Percentiles rank a stretch among this genome's conserved stretches.
Conservation (phyloP, 2,329 filamentous ascomycete genomes). For the Colletotrichum salicis region DNA sequence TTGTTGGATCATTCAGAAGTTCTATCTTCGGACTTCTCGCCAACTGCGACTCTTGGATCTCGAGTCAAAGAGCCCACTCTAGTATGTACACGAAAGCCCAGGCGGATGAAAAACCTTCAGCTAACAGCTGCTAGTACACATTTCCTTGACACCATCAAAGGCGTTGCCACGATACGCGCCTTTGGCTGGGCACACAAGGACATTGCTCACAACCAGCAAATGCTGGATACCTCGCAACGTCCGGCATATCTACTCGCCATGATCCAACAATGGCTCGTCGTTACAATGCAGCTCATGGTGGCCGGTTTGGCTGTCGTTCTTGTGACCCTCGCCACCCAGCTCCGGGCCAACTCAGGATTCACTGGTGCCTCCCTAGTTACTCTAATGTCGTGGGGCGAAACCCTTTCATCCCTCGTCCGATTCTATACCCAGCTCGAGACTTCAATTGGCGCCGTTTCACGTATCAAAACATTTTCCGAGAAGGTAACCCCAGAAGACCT, state of each 20-base stretch:
- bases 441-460: slow-evolving; percentile 37
- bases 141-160: slow-evolving; percentile 63
- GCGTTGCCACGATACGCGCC: slow-evolving; percentile 62
- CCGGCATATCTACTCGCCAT: slow-evolving; percentile 65
- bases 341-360: slow-evolving; percentile 45
- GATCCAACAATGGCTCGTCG: slow-evolving; percentile 65
- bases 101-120: neutral
- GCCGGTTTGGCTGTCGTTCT: slow-evolving; percentile 57
- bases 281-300: slow-evolving; percentile 60
- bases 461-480: slow-evolving; percentile 38
- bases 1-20: slow-evolving; percentile 60
- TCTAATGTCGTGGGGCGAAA: slow-evolving; percentile 47
- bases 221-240: slow-evolving; percentile 62
- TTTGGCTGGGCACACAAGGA: slow-evolving; percentile 61
- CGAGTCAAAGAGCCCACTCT: slow-evolving; percentile 65
- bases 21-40: slow-evolving; percentile 67
- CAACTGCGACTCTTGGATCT: slow-evolving; percentile 67
- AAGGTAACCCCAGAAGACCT: slow-evolving; percentile 32
- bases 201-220: slow-evolving; percentile 53
- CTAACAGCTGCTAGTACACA: slow-evolving; percentile 44
- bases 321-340: slow-evolving; percentile 57
- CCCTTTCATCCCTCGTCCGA: slow-evolving; percentile 41
- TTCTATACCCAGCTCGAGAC: slow-evolving; percentile 44
- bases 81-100: slow-evolving; percentile 46
- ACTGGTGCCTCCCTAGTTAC: slow-evolving; percentile 48